Evolutionary conservation across 2,329 filamentous ascomycete genomes (phyloP).

Genomic region (Colletotrichum orbiculare): DNA sequence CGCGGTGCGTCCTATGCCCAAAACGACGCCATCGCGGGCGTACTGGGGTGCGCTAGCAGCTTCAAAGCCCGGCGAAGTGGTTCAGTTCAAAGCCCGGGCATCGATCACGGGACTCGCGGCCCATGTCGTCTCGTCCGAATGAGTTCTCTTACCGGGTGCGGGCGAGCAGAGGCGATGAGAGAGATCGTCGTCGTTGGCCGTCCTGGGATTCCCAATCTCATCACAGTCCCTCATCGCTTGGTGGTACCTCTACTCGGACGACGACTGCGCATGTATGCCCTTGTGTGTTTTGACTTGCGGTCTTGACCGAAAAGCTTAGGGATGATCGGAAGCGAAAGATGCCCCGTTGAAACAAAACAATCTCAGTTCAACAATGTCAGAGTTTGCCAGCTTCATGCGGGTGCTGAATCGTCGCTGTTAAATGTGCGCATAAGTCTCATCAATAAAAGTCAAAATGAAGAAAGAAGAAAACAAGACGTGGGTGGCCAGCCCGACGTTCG

Average conservation of each 20-base stretch:
- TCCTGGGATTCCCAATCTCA: no score
- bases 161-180: no score
- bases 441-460: conserved; percentile 16
- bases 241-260: no score
- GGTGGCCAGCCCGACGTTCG: conserved; percentile 17
- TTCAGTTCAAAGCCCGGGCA: conserved; percentile 23
- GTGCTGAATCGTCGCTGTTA: conserved; percentile 23
- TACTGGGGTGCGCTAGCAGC: conserved; percentile 27
- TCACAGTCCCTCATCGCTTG: no score
- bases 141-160: neutral
- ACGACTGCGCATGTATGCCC: no score
- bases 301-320: no score
- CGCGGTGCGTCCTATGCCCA: conserved; percentile 10
- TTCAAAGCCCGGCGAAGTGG: conserved; percentile 28
- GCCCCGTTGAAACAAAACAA: conserved; percentile 31
- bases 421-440: conserved; percentile 12
- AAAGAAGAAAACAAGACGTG: conserved; percentile 6
- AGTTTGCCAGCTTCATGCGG: conserved; percentile 6
- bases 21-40: conserved; percentile 18
- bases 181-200: no score
- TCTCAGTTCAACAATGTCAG: neutral
- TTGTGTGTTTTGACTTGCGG: no score
- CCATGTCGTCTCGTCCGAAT: neutral
- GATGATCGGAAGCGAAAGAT: neutral
- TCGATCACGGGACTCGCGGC: conserved; percentile 17